Conservation (phyloP, 306 rosid genomes). For the Rosa chinensis region DNA sequence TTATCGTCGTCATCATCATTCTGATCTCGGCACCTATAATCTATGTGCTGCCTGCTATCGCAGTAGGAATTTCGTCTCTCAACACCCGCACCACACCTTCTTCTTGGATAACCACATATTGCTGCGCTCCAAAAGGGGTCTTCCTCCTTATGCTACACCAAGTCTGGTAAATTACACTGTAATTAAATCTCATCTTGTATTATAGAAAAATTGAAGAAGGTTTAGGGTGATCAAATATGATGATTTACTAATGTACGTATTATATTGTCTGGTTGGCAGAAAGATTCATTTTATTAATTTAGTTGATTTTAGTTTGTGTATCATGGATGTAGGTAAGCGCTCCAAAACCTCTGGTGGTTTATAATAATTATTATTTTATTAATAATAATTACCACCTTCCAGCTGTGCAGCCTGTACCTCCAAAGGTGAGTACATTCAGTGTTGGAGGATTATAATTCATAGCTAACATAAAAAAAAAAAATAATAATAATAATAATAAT, state of each 20-base stretch:
- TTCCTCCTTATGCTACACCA: not conserved
- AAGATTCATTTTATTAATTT: too few relatives aligned
- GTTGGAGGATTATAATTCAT: not conserved
- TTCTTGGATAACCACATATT: constrained; percentile 17
- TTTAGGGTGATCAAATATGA: too few relatives aligned
- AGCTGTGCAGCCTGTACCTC: not conserved
- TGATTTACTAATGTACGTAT: too few relatives aligned
- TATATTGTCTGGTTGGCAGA: too few relatives aligned
- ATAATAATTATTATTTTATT: not conserved
- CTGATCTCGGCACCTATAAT: not conserved
- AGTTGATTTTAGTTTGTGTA: not conserved
- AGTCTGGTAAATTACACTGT: not conserved
- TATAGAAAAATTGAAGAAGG: too few relatives aligned
- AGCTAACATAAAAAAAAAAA: too few relatives aligned
- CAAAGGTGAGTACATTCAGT: not conserved
- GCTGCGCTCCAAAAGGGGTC: not conserved
- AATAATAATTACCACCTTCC: not conserved
- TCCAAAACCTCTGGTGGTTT: not conserved
- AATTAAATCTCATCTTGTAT: not conserved
- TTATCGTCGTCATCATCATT: not conserved
- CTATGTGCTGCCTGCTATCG: constrained; percentile 8
- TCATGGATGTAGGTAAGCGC: not conserved
- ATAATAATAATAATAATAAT: too few relatives aligned
- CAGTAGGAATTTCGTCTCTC: not conserved
- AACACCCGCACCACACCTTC: not conserved